Evolutionary conservation across 495 filamentous ascomycete species (phyloP).

Genomic region (Aspergillus taichungensis): DNA sequence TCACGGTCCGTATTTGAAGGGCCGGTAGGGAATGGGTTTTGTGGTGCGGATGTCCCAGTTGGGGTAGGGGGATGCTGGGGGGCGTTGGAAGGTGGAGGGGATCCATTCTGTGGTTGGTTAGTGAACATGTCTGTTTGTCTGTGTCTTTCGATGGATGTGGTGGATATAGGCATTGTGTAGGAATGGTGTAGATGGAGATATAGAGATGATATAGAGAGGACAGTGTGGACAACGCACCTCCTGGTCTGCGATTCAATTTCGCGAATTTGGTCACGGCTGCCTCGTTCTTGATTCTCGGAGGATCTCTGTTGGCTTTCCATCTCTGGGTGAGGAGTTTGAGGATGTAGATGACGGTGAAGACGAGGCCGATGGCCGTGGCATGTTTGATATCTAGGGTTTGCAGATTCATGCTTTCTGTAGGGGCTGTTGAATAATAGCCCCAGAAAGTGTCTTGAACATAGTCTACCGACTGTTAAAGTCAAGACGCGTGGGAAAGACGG

Average conservation of each 20-base stretch:
- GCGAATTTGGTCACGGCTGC: conserved; percentile 1
- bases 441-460: too few species aligned
- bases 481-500: too few species aligned
- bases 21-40: conserved; percentile 75
- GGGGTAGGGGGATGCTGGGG: conserved; percentile 56
- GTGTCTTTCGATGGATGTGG: too few species aligned
- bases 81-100: conserved; percentile 59
- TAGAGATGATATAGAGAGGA: too few species aligned
- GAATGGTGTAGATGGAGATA: too few species aligned
- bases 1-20: conserved; percentile 72
- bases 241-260: conserved; percentile 7
- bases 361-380: conserved; percentile 13
- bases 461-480: too few species aligned
- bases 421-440: background rate
- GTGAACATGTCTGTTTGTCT: background rate
- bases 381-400: conserved; percentile 5
- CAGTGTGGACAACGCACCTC: background rate
- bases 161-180: too few species aligned
- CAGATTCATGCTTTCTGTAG: conserved; percentile 4
- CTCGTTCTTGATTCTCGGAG: conserved; percentile 17
- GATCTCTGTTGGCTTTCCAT: conserved; percentile 14
- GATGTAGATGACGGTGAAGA: conserved; percentile 17
- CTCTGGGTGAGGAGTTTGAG: conserved; percentile 12
- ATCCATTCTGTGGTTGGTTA: conserved; percentile 48
- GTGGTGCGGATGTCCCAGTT: conserved; percentile 64